A percentile compares a stretch with the other conserved stretches of the same genome.
Evolutionary conservation across 148 eudicot genomes (phyloP).

Genomic region (Vaccinium vitisidaea): DNA sequence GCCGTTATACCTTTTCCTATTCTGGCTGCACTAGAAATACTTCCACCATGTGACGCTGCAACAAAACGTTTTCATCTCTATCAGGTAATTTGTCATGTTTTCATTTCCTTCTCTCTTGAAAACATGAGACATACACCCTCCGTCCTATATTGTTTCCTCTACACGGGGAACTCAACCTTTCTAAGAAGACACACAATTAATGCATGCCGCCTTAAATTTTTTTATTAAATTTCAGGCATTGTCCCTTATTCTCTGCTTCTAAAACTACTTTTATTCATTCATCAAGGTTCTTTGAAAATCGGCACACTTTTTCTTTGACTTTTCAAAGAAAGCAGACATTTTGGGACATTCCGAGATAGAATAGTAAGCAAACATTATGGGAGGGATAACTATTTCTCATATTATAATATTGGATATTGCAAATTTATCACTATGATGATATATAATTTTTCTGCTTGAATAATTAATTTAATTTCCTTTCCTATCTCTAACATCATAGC

Average conservation of each 20-base stretch:
- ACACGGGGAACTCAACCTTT: no score
- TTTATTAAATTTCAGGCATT: no score
- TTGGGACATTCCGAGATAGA: no score
- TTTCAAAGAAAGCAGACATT: no score
- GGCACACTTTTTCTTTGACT: no score
- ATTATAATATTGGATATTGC: background rate
- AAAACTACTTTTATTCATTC: no score
- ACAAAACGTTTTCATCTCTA: slow-evolving; percentile 82
- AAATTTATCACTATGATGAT: background rate
- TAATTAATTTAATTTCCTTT: background rate
- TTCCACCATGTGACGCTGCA: slow-evolving; percentile 61
- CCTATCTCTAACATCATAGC: slow-evolving; percentile 35
- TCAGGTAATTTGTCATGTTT: slow-evolving; percentile 42
- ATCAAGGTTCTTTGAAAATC: no score
- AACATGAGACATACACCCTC: background rate
- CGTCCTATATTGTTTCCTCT: no score
- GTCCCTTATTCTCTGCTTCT: no score
- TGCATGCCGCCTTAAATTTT: no score
- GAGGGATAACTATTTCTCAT: background rate
- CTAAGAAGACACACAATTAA: no score
- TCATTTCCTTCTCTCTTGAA: background rate
- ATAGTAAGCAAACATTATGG: no score
- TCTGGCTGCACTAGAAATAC: slow-evolving; percentile 42
- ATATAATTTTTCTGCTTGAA: background rate
- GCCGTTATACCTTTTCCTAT: background rate